phyloP scores from a whole-genome alignment of 495 filamentous ascomycete species.

The Tuber indicum region DNA sequence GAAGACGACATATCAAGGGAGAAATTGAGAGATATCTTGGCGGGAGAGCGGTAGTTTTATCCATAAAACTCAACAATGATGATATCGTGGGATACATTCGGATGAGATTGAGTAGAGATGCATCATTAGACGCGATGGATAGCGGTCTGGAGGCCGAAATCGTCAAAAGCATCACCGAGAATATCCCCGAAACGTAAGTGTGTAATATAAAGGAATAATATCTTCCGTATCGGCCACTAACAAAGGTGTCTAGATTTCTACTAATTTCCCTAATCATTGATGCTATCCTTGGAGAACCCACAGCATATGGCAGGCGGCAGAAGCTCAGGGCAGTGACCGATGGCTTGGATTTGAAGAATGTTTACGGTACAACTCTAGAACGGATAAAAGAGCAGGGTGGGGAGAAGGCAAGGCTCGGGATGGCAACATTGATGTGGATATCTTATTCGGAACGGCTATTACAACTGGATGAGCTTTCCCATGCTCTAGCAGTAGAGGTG shows the following conservation, averaged over 20 bases:
- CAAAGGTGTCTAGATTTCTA: neutral
- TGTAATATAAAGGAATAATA: neutral
- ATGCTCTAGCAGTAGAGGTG: neutral
- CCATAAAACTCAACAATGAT: neutral
- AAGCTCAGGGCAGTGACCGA: neutral
- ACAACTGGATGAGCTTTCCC: neutral
- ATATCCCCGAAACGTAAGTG: neutral
- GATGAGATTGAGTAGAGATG: neutral
- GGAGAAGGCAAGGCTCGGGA: neutral
- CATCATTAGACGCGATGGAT: neutral
- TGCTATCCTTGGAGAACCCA: neutral
- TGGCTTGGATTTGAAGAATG: neutral
- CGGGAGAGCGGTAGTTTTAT: neutral
- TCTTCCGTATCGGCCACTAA: neutral
- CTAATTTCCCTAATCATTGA: neutral
- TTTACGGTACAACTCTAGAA: neutral
- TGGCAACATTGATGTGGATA: neutral
- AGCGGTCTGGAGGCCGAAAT: neutral
- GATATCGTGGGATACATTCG: neutral
- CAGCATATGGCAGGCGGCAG: neutral
- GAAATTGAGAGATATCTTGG: neutral
- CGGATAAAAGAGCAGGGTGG: neutral
- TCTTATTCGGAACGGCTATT: neutral
- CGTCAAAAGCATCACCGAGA: neutral
- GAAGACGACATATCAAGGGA: neutral